Evolutionary conservation across 2,329 filamentous ascomycete genomes (phyloP), one percentile per base, ranked within the genome.

Genomic region (Xylariomycetidae sp.): DNA sequence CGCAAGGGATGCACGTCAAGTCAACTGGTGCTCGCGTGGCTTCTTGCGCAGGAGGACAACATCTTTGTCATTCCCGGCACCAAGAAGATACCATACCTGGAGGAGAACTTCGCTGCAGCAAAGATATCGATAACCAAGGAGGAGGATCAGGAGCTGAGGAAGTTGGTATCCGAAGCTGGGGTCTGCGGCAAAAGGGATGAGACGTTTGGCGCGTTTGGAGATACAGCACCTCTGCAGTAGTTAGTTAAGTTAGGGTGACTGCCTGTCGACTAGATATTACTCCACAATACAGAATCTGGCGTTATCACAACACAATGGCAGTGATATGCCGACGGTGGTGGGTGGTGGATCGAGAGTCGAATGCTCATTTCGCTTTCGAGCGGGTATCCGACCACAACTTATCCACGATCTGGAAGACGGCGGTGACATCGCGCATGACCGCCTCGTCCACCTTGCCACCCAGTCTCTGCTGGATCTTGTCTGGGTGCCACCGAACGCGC

Each of bases 401-500:
- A 64, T 98, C 92, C 29, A 96, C 73, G 19, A 88, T 79, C 61
- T 96, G 90, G 52, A 96, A 98, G 8, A 95, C 81, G 6, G 85
- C 83, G 9, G 90, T 98, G 25, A 95, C 85, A 34, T 79, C 72
- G 53, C 76, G 78, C 71, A 94, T 80, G 3, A 85, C 76, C 4
- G 71, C 71, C 16, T 77, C 70, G 29, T 89, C 82, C 30, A 94
- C 76, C 38, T 76, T 65, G 0, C 74, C 77, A 3, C 87, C 85
- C 39, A 94, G 80, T 33, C 79, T 76, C 63, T 95, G 92, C 65
- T 95, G 87, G 35, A 96, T 84, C 68, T 96, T 98, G 63, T 98
- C 92, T 4, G 92, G 92, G 65, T 98, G 92, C 92, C 92, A 98
- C 12, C 88, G 73, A 13, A 96, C 80, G 32, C 92, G 77, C 65